Conservation (phyloP, 306 rosid species). For the Acacia confusa region DNA sequence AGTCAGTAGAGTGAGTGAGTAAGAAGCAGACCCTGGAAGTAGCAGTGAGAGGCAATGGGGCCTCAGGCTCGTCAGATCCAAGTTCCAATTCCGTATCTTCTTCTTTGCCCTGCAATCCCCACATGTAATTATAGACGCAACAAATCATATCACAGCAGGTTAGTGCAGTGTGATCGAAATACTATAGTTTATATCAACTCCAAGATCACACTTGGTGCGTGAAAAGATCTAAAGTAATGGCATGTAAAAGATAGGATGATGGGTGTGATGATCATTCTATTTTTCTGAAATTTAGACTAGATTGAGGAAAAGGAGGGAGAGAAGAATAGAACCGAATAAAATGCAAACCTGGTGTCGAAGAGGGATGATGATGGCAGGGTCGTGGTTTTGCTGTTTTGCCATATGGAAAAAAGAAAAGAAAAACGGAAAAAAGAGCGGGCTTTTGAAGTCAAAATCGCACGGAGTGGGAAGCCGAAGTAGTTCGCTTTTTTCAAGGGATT, state of each 20-base stretch:
- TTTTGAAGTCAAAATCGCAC: constrained; percentile 18
- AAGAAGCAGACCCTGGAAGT: constrained; percentile 62
- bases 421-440: not conserved
- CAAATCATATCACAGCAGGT: not conserved
- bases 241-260: not conserved
- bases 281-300: not conserved
- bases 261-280: not conserved
- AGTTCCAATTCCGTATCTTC: constrained; percentile 42
- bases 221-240: constrained; percentile 14
- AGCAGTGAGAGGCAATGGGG: constrained; percentile 68
- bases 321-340: not conserved
- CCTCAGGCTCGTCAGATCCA: constrained; percentile 58
- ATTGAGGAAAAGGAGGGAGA: not conserved
- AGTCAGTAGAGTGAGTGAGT: not conserved
- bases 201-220: not conserved
- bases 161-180: not conserved
- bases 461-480: constrained; percentile 25
- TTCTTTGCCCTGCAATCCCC: constrained; percentile 48
- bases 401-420: constrained; percentile 12
- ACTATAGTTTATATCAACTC: not conserved
- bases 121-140: not conserved
- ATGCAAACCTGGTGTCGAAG: constrained; percentile 29
- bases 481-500: constrained; percentile 32
- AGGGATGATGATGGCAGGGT: constrained; percentile 33
- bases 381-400: constrained; percentile 48